Base-by-base conservation (phyloP, 306 rosid genomes). In the Luffa acutangula region DNA sequence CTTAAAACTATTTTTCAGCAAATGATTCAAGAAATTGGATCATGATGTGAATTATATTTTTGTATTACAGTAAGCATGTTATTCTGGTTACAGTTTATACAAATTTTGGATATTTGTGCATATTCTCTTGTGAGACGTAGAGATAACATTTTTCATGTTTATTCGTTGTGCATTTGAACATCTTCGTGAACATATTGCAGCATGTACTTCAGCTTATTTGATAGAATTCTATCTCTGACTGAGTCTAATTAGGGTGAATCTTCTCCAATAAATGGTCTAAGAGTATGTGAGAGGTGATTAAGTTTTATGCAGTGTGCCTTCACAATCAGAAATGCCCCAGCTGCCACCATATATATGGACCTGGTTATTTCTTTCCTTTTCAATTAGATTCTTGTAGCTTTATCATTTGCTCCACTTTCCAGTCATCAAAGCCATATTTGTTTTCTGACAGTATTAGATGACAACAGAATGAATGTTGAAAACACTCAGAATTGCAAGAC, bases 231-330 rank as follows among this genome's bases (percentile, higher is more conserved):
- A 72, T 31, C 58, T 72, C 17, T 72, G 39, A 46, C 9, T 25
- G 77, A 72, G 18, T 43, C 39, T 43, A 45, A 70, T 9, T 43
- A 70, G 36, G 10, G n/a, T 71, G 36, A 43, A 45, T 71, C 76
- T 45, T 71, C 76, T 45, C 5, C 56, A 21, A 45, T 70, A 10
- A 11, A 12, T 48, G 15, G 56, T 48, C n/a, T 71, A 45, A 41
- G 75, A 12, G 25, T 41, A 42, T 67, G 57, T 70, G 76, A 37
- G 72, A 33, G 49, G 51, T 67, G 74, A 9, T 41, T 67, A 18
- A n/a, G 53, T 69, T 69, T 69, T 69, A 53, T 69, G 75, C 53
- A 69, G 43, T 69, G 36, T 69, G 18, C 53, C 75, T 43, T 69
- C 75, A 42, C 53, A 43, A 69, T 69, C 53, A 43, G 75, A 69